These are phyloP conservation scores for Diaporthe sp. DNA, from an alignment of 2,329 filamentous ascomycete species.

Conservation along the genomic window DNA sequence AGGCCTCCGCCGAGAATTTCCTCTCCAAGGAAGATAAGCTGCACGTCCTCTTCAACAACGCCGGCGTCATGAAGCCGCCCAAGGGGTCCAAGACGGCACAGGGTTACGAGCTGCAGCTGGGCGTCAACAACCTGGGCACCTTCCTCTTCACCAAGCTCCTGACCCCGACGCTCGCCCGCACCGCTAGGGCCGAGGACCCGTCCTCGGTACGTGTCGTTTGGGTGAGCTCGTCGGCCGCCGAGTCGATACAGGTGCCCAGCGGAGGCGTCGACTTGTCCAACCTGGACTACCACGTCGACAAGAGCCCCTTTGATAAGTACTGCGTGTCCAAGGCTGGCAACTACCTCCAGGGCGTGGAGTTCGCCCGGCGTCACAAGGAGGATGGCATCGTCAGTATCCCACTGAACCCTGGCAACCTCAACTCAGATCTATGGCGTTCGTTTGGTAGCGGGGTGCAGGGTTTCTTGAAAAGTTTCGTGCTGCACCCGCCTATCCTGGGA, in stretches of 20 bases:
- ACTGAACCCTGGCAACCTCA: conserved; percentile 49
- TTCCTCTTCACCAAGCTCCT: conserved; percentile 42
- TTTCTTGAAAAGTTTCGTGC: conserved; percentile 32
- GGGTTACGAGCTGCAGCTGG: conserved; percentile 41
- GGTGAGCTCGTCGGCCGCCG: conserved; percentile 36
- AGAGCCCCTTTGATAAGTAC: conserved; percentile 41
- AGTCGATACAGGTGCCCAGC: conserved; percentile 7
- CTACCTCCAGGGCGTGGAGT: conserved; percentile 45
- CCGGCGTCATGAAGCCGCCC: conserved; percentile 54
- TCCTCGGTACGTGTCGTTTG: conserved; percentile 40
- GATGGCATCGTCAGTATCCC: conserved; percentile 47
- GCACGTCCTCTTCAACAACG: conserved; percentile 58
- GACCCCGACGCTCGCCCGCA: conserved; percentile 35
- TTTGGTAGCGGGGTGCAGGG: not conserved
- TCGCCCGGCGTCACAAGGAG: conserved; percentile 43
- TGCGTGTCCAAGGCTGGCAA: conserved; percentile 47
- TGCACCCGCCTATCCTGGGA: conserved; percentile 47
- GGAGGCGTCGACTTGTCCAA: conserved; percentile 37
- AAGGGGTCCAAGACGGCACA: conserved; percentile 46
- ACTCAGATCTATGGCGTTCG: conserved; percentile 45
- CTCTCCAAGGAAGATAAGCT: conserved; percentile 47
- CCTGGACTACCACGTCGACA: conserved; percentile 35
- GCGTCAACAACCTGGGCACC: conserved; percentile 40
- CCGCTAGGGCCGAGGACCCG: conserved; percentile 19
- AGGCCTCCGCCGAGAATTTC: conserved; percentile 45